Evolutionary conservation across 768 basidiomycete genomes (phyloP), one percentile per base, ranked within the genome.

Genomic region (Tylopilus vinaceipallidus): DNA sequence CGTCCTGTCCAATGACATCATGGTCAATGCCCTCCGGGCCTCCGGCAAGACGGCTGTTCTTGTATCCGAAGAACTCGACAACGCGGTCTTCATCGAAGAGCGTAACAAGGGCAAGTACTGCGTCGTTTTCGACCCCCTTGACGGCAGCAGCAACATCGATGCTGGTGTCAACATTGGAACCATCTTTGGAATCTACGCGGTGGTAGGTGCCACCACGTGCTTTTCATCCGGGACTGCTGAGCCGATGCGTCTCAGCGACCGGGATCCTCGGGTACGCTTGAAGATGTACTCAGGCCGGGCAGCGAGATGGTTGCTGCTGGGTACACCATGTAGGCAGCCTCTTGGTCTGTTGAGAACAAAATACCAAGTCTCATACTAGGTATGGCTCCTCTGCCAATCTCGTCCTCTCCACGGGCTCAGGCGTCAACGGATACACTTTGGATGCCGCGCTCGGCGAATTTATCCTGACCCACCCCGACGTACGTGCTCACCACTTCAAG

Each of bases 121-220:
- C 62, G 95, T 98, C 59, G 97, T 98, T 3, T 99, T 99, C 60
- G 97, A 99, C 71, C 97, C 97, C 32, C 81, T 97, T 42, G 94
- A 98, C 62, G 94, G 95, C 47, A 89, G 86, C 65, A 91, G 88
- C 75, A 97, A 97, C 74, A 98, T 98, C 73, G 94, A 95, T 67
- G 95, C 95, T 56, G 95, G 95, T 81, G 95, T 95, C 45, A 97
- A 97, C 71, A 95, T 97, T 65, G 91, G 91, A 8, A 94, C 93
- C 51, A 97, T 98, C 75, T 98, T 99, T 69, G 95, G 97, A 40
- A 86, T 99, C 56, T 99, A 98, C 75, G 82, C 82, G 60, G 73
- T 95, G 53, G 94, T 95, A 58, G 55, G 92, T 80, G 22, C 35
- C 10, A 9, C 27, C 19, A 34, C n/a, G 22, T 45, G 19, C 12